Conservation (phyloP, 768 basidiomycete species). For the Tulasnella sp. region DNA sequence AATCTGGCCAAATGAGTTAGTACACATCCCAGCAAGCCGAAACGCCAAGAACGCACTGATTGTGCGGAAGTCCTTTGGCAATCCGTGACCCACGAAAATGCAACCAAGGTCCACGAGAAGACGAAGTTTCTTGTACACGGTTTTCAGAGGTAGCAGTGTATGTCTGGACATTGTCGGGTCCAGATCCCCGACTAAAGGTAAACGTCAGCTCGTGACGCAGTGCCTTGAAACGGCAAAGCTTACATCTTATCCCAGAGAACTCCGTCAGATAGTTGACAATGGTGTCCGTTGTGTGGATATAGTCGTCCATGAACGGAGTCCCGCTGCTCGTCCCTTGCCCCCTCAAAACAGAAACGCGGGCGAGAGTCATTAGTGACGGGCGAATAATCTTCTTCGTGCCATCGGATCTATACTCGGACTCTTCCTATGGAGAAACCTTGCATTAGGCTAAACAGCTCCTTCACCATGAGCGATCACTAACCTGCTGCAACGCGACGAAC, state of each 20-base stretch:
- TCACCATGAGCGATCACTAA: conserved; percentile 27
- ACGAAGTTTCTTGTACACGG: conserved; percentile 97
- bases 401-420: conserved; percentile 90
- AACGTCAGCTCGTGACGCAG: background rate
- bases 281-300: conserved; percentile 91
- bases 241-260: conserved; percentile 92
- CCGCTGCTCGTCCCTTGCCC: conserved; percentile 76
- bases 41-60: conserved; percentile 61
- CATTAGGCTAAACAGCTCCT: background rate
- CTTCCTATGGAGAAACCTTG: conserved; percentile 54
- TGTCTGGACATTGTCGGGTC: conserved; percentile 75
- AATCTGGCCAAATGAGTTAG: conserved; percentile 46
- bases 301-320: conserved; percentile 93
- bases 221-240: conserved; percentile 28
- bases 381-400: conserved; percentile 88
- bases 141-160: conserved; percentile 88
- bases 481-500: conserved; percentile 95
- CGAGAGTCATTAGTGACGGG: conserved; percentile 84
- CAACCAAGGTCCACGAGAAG: conserved; percentile 90
- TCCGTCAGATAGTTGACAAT: conserved; percentile 97
- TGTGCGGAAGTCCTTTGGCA: conserved; percentile 95
- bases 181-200: conserved; percentile 74
- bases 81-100: conserved; percentile 93
- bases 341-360: conserved; percentile 88
- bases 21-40: background rate